Percentiles rank a stretch among this genome's conserved stretches.
These are phyloP conservation scores for Tetraselmis striata DNA, from an alignment of 139 green algal genomes.

Conservation along the genomic window DNA sequence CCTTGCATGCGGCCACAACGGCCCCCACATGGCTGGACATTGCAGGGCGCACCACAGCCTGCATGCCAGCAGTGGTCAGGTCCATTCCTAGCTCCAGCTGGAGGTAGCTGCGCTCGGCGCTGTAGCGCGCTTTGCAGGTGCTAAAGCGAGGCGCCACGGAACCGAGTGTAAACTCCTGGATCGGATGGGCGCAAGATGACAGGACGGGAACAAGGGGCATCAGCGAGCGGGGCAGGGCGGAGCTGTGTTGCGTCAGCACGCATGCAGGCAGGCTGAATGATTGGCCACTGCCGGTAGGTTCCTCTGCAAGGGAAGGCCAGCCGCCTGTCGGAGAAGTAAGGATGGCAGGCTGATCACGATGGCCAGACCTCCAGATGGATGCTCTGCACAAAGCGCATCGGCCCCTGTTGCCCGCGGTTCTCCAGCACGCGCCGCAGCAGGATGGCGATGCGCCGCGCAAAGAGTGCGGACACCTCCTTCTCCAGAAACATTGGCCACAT, in stretches of 20 bases:
- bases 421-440: background rate
- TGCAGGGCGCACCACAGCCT: background rate
- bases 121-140: background rate
- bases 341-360: too few species aligned
- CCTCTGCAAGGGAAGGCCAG: too few species aligned
- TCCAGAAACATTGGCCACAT: background rate
- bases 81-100: background rate
- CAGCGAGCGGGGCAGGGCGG: too few species aligned
- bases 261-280: too few species aligned
- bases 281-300: too few species aligned
- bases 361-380: background rate
- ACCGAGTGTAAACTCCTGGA: background rate
- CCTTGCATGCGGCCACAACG: too few species aligned
- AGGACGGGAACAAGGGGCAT: too few species aligned
- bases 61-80: background rate
- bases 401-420: background rate
- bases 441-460: background rate
- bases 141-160: background rate
- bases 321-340: too few species aligned
- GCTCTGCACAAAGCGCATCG: background rate
- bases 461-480: background rate
- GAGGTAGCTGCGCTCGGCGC: background rate
- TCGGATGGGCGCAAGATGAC: too few species aligned
- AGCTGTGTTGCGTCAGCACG: too few species aligned
- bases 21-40: too few species aligned